A percentile compares a stretch with the other conserved stretches of the same genome.
phyloP scores from a whole-genome alignment of 2,329 filamentous ascomycete species.

The Juglanconis oblonga region DNA sequence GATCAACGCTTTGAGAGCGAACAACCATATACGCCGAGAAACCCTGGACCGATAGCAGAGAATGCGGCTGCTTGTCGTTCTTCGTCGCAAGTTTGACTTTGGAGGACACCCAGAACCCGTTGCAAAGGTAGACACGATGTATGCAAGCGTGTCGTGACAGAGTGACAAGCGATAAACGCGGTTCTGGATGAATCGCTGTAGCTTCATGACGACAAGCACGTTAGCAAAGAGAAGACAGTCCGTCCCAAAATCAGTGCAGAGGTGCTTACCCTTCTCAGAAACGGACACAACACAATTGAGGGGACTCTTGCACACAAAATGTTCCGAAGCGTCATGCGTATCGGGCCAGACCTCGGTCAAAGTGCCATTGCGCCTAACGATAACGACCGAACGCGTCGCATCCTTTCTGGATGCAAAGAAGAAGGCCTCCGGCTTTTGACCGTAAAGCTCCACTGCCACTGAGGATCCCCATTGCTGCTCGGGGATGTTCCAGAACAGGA shows the following conservation, averaged over 20 bases:
- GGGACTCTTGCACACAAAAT: slow-evolving; percentile 49
- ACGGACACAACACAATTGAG: slow-evolving; percentile 49
- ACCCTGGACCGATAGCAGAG: slow-evolving; percentile 56
- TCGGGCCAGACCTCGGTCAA: slow-evolving; percentile 57
- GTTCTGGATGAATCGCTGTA: slow-evolving; percentile 20
- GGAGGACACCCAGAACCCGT: slow-evolving; percentile 47
- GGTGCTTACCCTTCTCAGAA: slow-evolving; percentile 40
- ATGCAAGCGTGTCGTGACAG: slow-evolving; percentile 50
- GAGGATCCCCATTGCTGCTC: slow-evolving; percentile 55
- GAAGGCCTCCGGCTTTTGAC: slow-evolving; percentile 60
- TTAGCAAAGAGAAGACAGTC: not conserved
- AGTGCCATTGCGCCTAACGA: slow-evolving; percentile 63
- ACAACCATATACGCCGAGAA: slow-evolving; percentile 61
- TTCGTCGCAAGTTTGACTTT: slow-evolving; percentile 39
- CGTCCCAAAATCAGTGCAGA: not conserved
- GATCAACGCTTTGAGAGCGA: slow-evolving; percentile 52
- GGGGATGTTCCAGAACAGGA: slow-evolving; percentile 62
- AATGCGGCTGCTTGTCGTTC: slow-evolving; percentile 46
- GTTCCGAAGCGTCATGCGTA: slow-evolving; percentile 38
- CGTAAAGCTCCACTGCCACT: slow-evolving; percentile 52
- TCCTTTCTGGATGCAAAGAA: slow-evolving; percentile 53
- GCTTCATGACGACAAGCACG: slow-evolving; percentile 7
- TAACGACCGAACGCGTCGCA: slow-evolving; percentile 47
- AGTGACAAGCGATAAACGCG: slow-evolving; percentile 39
- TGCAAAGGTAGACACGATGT: slow-evolving; percentile 42